These are phyloP conservation scores for Diaporthe caulivora DNA, from an alignment of 2,329 filamentous ascomycete genomes.

Conservation along the genomic window DNA sequence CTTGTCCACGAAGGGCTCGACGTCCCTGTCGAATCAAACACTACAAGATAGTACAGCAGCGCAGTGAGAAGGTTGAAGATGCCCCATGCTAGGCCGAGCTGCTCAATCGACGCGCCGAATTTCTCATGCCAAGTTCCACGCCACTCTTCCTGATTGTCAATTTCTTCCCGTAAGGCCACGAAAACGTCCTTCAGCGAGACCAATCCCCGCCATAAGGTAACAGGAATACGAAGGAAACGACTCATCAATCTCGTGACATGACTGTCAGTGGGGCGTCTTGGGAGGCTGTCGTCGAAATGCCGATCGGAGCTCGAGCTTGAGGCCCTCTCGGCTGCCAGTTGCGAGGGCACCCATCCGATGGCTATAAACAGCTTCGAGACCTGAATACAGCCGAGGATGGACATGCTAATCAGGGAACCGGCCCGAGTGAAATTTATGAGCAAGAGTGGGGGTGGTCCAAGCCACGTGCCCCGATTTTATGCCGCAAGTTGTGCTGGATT, in stretches of 20 bases:
- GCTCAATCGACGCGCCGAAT: not conserved
- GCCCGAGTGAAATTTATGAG: not conserved
- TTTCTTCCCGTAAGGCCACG: not conserved
- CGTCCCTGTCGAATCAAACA: not conserved
- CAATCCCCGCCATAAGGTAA: not conserved
- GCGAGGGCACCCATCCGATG: not conserved
- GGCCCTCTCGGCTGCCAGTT: not conserved
- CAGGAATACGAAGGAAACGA: not conserved
- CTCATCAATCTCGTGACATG: not conserved
- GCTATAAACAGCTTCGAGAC: not conserved
- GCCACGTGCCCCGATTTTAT: too few relatives aligned
- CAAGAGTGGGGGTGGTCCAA: too few relatives aligned
- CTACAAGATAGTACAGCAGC: not conserved
- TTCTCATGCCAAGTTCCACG: not conserved
- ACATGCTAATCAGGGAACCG: not conserved
- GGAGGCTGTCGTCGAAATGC: not conserved
- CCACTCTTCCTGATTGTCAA: not conserved
- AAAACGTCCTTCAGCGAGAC: not conserved
- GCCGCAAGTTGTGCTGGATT: too few relatives aligned
- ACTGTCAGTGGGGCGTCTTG: not conserved
- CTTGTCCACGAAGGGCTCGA: not conserved
- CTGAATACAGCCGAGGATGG: not conserved
- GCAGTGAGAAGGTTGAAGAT: conserved; percentile 5
- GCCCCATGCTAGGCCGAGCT: not conserved
- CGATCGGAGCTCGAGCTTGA: not conserved